phyloP scores from a whole-genome alignment of 192 early-diverging fungal species.

The Backusella mclennaniae region DNA sequence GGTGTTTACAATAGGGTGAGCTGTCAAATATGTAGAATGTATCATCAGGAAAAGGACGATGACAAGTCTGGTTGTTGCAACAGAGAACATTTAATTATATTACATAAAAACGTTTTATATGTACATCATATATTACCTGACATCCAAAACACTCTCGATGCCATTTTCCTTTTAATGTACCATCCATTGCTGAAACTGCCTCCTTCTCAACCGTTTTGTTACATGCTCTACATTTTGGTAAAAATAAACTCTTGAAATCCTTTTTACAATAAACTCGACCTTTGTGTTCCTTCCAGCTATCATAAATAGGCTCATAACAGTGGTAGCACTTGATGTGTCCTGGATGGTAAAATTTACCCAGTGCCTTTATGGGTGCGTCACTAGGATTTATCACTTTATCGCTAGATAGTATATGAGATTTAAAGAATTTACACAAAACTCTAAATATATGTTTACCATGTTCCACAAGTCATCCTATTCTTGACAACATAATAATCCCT shows the following conservation, averaged over 20 bases:
- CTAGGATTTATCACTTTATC: constrained; percentile 29
- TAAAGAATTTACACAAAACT: neutral
- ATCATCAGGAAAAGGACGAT: constrained; percentile 69
- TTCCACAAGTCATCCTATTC: constrained; percentile 43
- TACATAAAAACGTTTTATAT: neutral
- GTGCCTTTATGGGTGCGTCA: constrained; percentile 52
- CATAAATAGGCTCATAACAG: constrained; percentile 64
- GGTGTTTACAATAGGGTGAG: constrained; percentile 78
- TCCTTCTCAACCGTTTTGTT: constrained; percentile 65
- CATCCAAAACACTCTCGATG: constrained; percentile 76
- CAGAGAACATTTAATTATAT: neutral
- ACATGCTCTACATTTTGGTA: constrained; percentile 69
- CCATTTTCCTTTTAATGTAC: constrained; percentile 67
- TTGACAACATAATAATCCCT: constrained; percentile 47
- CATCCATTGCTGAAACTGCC: constrained; percentile 68
- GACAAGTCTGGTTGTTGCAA: constrained; percentile 50
- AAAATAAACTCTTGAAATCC: constrained; percentile 63
- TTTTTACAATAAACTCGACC: constrained; percentile 63
- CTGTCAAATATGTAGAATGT: constrained; percentile 89
- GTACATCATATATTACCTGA: constrained; percentile 27
- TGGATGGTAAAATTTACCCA: constrained; percentile 65
- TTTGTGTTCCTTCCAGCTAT: constrained; percentile 46
- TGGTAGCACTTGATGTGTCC: constrained; percentile 62
- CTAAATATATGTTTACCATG: constrained; percentile 43
- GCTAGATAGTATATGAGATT: constrained; percentile 14